phyloP scores from a whole-genome alignment of 805 yeast species.

The Ogataea thermomethanolica region DNA sequence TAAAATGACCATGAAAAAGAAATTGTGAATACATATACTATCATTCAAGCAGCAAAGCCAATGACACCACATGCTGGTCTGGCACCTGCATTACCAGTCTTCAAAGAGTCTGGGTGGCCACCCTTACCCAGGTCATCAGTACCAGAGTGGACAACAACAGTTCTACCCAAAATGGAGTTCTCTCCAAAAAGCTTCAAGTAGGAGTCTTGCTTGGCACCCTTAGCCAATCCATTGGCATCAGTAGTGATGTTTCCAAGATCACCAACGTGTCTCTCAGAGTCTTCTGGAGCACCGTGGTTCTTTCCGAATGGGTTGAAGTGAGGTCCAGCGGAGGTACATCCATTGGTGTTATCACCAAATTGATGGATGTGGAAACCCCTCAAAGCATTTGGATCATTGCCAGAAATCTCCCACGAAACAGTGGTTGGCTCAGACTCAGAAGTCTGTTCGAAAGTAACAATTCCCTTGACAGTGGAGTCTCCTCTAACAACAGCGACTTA shows the following conservation, averaged over 20 bases:
- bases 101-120: conserved; percentile 84
- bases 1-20: too few species aligned
- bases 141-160: conserved; percentile 92
- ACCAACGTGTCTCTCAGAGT: conserved; percentile 82
- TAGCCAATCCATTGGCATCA: conserved; percentile 84
- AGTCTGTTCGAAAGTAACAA: conserved; percentile 81
- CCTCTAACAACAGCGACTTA: conserved; percentile 96
- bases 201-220: conserved; percentile 78
- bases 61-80: conserved; percentile 99
- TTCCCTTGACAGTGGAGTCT: conserved; percentile 84
- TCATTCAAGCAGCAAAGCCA: conserved; percentile 56
- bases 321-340: conserved; percentile 98
- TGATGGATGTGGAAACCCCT: conserved; percentile 98
- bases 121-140: conserved; percentile 94
- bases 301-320: conserved; percentile 91
- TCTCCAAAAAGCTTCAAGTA: conserved; percentile 81
- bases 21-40: not conserved
- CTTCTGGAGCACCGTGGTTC: conserved; percentile 91
- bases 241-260: conserved; percentile 94
- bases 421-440: conserved; percentile 80
- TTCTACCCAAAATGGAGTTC: conserved; percentile 88
- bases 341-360: conserved; percentile 98
- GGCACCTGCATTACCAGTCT: conserved; percentile 97
- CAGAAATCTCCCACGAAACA: conserved; percentile 81
- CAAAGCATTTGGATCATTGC: conserved; percentile 82